phyloP scores from a whole-genome alignment of 169 alveolate genomes.

The Plasmodium relictum region DNA sequence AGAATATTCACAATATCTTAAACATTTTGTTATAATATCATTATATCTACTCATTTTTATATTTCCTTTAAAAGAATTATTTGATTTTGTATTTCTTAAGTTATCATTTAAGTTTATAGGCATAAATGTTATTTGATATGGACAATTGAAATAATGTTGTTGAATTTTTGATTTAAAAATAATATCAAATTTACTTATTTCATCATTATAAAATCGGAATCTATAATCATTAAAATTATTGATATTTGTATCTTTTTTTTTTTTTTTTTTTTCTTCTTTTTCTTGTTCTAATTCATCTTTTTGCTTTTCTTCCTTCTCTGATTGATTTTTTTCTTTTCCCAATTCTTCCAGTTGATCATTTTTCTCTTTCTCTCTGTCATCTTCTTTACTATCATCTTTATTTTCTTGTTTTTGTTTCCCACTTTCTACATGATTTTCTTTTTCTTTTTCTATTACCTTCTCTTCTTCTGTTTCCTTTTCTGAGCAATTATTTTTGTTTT shows the following conservation, averaged over 20 bases:
- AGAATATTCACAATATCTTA: conserved; percentile 65
- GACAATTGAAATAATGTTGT: conserved; percentile 76
- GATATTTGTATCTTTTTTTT: background rate
- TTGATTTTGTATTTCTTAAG: background rate
- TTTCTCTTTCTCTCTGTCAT: background rate
- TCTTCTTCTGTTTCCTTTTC: no score
- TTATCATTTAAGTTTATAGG: conserved; percentile 17
- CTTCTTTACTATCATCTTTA: background rate
- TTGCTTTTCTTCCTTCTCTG: background rate
- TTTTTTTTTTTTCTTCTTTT: background rate
- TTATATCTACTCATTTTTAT: conserved; percentile 54
- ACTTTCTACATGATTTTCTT: no score
- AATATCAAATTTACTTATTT: conserved; percentile 26
- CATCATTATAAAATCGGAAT: conserved; percentile 20
- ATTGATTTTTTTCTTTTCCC: background rate
- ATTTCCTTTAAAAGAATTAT: conserved; percentile 5
- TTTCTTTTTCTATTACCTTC: no score
- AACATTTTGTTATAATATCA: conserved; percentile 61
- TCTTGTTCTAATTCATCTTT: background rate
- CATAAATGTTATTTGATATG: conserved; percentile 70
- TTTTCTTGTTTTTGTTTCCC: background rate
- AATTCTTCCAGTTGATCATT: background rate
- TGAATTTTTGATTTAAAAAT: conserved; percentile 73
- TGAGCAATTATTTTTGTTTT: background rate
- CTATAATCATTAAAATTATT: conserved; percentile 45